Evolutionary conservation across 148 eudicot genomes (phyloP).

Genomic region (Silene uniflora): DNA sequence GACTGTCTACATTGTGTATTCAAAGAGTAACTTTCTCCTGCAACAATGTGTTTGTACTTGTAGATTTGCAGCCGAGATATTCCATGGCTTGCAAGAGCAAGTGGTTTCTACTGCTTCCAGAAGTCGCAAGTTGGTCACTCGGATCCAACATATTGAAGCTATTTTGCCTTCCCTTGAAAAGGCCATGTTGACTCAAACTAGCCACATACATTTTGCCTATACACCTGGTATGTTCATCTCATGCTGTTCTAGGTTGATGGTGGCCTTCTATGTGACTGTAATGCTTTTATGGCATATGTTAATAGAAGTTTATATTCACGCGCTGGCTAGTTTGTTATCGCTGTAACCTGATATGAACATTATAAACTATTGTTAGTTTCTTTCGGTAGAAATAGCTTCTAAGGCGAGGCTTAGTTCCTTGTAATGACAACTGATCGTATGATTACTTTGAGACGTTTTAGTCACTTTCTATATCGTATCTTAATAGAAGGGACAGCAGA

Average conservation of each 20-base stretch:
- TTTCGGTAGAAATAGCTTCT: no score
- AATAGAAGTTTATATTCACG: no score
- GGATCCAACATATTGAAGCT: slow-evolving; percentile 70
- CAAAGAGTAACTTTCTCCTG: slow-evolving; percentile 5
- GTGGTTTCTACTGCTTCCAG: slow-evolving; percentile 69
- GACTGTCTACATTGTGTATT: neutral
- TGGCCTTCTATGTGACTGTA: no score
- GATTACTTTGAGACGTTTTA: no score
- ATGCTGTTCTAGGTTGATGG: neutral
- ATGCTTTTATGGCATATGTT: no score
- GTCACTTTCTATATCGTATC: no score
- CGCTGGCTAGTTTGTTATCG: no score
- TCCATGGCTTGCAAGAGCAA: slow-evolving; percentile 90
- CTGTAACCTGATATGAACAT: no score
- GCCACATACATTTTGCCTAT: slow-evolving; percentile 89
- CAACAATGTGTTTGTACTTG: slow-evolving; percentile 19
- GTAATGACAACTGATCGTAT: no score
- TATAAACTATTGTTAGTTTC: no score
- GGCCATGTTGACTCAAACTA: slow-evolving; percentile 76
- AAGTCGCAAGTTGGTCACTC: slow-evolving; percentile 79
- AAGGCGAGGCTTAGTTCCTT: no score
- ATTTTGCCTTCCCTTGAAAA: slow-evolving; percentile 85
- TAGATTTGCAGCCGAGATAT: slow-evolving; percentile 93
- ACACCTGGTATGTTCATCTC: slow-evolving; percentile 65
- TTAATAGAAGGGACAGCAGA: no score